Conservation (phyloP, 2,329 filamentous ascomycete genomes). For the Sarocladiaceae sp. region DNA sequence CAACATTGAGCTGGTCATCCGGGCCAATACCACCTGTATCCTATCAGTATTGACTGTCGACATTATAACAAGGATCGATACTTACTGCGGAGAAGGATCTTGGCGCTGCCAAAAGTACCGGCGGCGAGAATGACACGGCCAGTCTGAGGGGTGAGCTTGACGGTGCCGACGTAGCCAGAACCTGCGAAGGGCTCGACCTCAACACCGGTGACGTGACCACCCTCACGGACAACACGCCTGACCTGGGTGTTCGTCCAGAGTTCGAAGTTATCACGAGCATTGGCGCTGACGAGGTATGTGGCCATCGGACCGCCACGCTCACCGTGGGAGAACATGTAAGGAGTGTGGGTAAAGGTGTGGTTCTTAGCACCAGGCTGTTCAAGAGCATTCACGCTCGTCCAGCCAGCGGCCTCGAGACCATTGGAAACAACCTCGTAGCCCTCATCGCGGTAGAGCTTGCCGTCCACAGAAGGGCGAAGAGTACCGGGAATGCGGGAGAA, state of each 20-base stretch:
- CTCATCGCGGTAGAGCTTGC: slow-evolving; percentile 59
- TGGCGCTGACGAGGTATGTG: slow-evolving; percentile 61
- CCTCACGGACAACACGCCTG: slow-evolving; percentile 58
- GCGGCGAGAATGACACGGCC: slow-evolving; percentile 64
- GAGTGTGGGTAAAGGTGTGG: slow-evolving; percentile 54
- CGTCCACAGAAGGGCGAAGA: slow-evolving; percentile 58
- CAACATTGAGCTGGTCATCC: slow-evolving; percentile 48
- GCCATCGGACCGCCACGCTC: slow-evolving; percentile 64
- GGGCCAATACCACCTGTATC: slow-evolving; percentile 53
- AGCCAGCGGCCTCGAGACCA: slow-evolving; percentile 55
- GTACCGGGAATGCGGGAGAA: slow-evolving; percentile 68
- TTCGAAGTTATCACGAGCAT: slow-evolving; percentile 56
- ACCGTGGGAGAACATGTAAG: slow-evolving; percentile 61
- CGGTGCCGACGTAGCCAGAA: slow-evolving; percentile 47
- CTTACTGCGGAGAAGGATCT: slow-evolving; percentile 58
- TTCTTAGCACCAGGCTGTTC: slow-evolving; percentile 56
- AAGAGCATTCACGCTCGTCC: slow-evolving; percentile 57
- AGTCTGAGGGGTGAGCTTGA: slow-evolving; percentile 51
- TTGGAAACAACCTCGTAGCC: slow-evolving; percentile 57
- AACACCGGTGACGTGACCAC: slow-evolving; percentile 58
- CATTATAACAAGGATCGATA: background rate
- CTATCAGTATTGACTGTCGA: slow-evolving; percentile 16
- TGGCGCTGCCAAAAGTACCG: slow-evolving; percentile 63
- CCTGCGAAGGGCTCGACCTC: slow-evolving; percentile 53
- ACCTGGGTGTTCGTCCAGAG: slow-evolving; percentile 61